phyloP scores from a whole-genome alignment of 495 filamentous ascomycete species.

The Clohesyomyces aquaticus region DNA sequence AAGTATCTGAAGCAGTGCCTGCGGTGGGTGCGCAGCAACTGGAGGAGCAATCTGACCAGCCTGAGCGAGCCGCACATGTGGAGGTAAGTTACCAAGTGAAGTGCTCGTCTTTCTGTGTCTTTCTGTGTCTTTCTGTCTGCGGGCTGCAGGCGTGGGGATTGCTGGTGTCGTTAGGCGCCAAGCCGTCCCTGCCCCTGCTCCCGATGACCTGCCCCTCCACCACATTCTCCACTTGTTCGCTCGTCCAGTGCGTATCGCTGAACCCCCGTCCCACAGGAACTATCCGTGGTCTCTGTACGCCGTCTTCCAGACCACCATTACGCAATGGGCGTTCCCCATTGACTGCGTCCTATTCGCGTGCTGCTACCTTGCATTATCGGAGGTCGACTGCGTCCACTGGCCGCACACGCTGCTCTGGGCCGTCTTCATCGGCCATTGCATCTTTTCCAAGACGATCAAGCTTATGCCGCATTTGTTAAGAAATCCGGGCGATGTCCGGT shows the following conservation, averaged over 20 bases:
- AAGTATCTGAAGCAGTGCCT: conserved; percentile 65
- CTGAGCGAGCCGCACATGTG: conserved; percentile 58
- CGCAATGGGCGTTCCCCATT: conserved; percentile 61
- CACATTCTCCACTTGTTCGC: background rate
- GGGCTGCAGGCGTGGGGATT: no score
- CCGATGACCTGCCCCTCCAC: conserved; percentile 16
- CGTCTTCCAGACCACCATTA: conserved; percentile 62
- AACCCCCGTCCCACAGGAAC: conserved; percentile 39
- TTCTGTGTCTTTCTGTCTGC: conserved; percentile 20
- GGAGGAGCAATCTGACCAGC: conserved; percentile 63
- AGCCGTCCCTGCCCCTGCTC: conserved; percentile 8
- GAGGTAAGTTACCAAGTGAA: conserved; percentile 49
- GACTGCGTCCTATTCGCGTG: conserved; percentile 55
- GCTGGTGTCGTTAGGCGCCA: conserved; percentile 32
- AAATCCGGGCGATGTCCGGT: conserved; percentile 59
- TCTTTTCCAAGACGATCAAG: conserved; percentile 64
- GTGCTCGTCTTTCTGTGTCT: background rate
- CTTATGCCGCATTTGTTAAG: conserved; percentile 60
- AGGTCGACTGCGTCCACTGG: conserved; percentile 41
- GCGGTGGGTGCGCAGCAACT: conserved; percentile 67
- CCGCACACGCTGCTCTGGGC: conserved; percentile 27
- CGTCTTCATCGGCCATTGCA: conserved; percentile 43
- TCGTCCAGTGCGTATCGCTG: conserved; percentile 10
- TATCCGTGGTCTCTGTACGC: conserved; percentile 68
- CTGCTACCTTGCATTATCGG: conserved; percentile 34